A percentile compares a stretch with the other conserved stretches of the same genome.
These are phyloP conservation scores for Penicillium taxi DNA, from an alignment of 495 filamentous ascomycete genomes.

Conservation along the genomic window DNA sequence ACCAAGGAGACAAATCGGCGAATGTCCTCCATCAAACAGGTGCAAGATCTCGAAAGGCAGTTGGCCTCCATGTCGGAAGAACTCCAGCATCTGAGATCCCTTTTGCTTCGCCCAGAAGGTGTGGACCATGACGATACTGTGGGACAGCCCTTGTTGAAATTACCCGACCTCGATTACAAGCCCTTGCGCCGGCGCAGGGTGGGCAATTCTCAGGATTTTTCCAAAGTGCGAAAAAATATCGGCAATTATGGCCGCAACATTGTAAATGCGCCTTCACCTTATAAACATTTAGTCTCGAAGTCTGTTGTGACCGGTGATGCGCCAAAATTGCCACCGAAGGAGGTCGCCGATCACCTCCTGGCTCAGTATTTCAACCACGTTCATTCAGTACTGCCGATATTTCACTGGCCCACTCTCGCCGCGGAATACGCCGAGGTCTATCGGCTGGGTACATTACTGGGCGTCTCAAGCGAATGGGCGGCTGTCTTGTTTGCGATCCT, in stretches of 20 bases:
- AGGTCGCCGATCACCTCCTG: constrained; percentile 66
- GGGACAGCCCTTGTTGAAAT: constrained; percentile 51
- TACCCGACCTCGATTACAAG: constrained; percentile 62
- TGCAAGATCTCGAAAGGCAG: constrained; percentile 94
- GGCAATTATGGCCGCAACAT: constrained; percentile 68
- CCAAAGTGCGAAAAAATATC: constrained; percentile 63
- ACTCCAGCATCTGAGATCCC: constrained; percentile 59
- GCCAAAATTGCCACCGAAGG: constrained; percentile 62
- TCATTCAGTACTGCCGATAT: constrained; percentile 71
- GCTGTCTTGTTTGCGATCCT: constrained; percentile 79
- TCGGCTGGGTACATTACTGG: constrained; percentile 52
- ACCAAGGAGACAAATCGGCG: constrained; percentile 98
- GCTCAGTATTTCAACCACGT: constrained; percentile 65
- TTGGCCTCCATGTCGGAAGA: constrained; percentile 66
- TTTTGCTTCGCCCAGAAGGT: constrained; percentile 28
- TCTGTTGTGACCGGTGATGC: constrained; percentile 45
- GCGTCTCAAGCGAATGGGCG: constrained; percentile 65
- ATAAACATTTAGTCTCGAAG: constrained; percentile 49
- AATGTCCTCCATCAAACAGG: constrained; percentile 99
- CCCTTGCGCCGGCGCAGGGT: constrained; percentile 54
- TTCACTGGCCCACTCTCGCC: constrained; percentile 85
- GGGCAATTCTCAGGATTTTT: constrained; percentile 57
- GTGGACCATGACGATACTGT: constrained; percentile 54
- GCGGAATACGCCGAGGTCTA: constrained; percentile 73
- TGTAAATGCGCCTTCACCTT: constrained; percentile 70